Base-by-base conservation (phyloP, 768 basidiomycete species). In the Mycena belliarum region DNA sequence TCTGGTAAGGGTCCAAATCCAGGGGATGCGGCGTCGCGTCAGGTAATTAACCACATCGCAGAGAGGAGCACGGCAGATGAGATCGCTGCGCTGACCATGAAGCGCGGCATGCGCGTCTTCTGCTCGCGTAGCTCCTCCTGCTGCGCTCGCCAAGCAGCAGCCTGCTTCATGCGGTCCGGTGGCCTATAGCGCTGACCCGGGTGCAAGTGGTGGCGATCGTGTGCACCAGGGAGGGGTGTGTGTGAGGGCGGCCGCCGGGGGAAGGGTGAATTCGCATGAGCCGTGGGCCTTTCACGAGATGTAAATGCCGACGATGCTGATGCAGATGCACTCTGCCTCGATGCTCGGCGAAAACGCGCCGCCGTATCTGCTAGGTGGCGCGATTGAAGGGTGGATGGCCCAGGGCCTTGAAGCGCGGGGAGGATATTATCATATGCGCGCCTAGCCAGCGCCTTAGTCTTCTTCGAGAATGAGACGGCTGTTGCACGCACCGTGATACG, bases 381-480 rank as follows among this genome's bases (percentile, higher is more conserved):
- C 1, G 61, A 42, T 3, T 63, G 54, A 2, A 59, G 49, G 9
- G 61, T 52, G 28, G 61, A 63, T 7, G 57, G 38, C 15, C 48
- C 20, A 6, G 28, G 45, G 1, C 29, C 49, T 15, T 45, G 38
- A 9, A 43, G 32, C 6, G 49, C 47, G 24, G 61, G 61, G 7
- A 63, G 57, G 15, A 57, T 63, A 14, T 63, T 63, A 24, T 63
- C 61, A 29, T 63, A 63, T 14, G 61, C 61, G 23, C 61, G 57
- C 14, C 61, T 63, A 24, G 18, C n/a, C n/a, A n/a, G n/a, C n/a
- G n/a, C n/a, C n/a, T n/a, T 8, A 35, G 12, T 4, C 11, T 16
- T 35, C 35, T 35, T 15, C 6, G 18, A 21, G 9, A 6, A 37
- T 32, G 12, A 12, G 7, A 32, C 12, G 12, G 6, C 29, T 12